Evolutionary conservation across 1,284 basidiomycete species (phyloP).

Genomic region (Ustilago nuda): DNA sequence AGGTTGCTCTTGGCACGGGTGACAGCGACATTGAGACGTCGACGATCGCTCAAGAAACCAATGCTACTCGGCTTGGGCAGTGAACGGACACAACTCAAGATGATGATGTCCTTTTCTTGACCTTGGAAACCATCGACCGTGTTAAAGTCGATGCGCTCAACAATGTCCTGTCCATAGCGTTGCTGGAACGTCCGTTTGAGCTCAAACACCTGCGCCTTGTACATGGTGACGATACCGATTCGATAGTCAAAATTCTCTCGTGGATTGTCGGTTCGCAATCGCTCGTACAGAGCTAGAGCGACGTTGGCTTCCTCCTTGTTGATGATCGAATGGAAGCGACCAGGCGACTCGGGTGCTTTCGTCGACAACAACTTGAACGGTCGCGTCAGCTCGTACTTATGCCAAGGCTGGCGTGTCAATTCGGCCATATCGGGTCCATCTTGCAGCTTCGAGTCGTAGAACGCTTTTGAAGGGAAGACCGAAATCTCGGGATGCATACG

Average conservation of each 20-base stretch:
- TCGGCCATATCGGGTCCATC: constrained; percentile 90
- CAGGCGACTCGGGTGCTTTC: constrained; percentile 74
- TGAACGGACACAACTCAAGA: constrained; percentile 95
- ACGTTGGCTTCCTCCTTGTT: constrained; percentile 83
- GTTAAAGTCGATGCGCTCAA: constrained; percentile 84
- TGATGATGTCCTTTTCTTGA: constrained; percentile 99
- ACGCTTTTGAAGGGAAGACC: constrained; percentile 85
- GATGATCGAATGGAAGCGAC: constrained; percentile 78
- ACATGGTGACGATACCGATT: constrained; percentile 94
- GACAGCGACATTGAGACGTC: constrained; percentile 83
- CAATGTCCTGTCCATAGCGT: constrained; percentile 80
- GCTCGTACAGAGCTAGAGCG: constrained; percentile 82
- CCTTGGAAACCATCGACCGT: constrained; percentile 99
- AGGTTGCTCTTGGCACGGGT: constrained; percentile 94
- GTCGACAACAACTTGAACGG: constrained; percentile 84
- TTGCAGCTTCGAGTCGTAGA: constrained; percentile 83
- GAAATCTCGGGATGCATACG: constrained; percentile 99
- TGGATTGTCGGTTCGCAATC: constrained; percentile 76
- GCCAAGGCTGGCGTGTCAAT: constrained; percentile 89
- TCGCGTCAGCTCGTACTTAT: constrained; percentile 80
- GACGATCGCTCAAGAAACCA: constrained; percentile 76
- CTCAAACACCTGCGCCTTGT: constrained; percentile 87
- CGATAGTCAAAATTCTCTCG: constrained; percentile 77
- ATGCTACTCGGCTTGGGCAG: constrained; percentile 72
- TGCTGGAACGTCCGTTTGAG: constrained; percentile 79